Base-by-base conservation (phyloP, 129 eudicot genomes). In the Centrapalus pauciflorus region DNA sequence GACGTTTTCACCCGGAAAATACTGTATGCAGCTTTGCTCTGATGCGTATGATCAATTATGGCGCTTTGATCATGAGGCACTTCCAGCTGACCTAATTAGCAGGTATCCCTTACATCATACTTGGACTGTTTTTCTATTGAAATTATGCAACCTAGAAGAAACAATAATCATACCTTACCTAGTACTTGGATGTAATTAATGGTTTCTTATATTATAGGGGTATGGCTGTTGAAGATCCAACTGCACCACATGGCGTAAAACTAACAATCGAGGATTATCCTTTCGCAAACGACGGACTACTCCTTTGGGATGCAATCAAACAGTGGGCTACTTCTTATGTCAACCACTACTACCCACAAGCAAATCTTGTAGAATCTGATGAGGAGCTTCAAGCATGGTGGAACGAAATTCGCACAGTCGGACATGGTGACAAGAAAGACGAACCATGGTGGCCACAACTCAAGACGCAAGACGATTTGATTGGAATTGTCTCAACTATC, bases 31-130 rank as follows among this genome's bases (percentile, higher is more conserved):
- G 76, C 37, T 90, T n/a, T 67, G 87, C 74, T 82, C 95, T 21
- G 84, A 46, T 57, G 87, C 77, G 0, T 90, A 90, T 71, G 90
- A 75, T 64, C 63, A 69, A 13, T 52, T 66, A 11, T 90, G 97
- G 97, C 84, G 81, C 14, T 90, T 90, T 48, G 97, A 90, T 62
- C 80, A 55, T 0, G 77, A 90, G 26, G 88, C 82, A 17, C 79
- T 90, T 34, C 97, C 95, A 3, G 85, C 79, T 13, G 86, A 85
- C 67, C 71, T 86, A 14, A 84, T 86, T 51, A 81, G 68, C 77
- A 77, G 97, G 95, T 86, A 79, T 5, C 11, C n/a, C 32, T 37
- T 55, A 3, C 11, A 35, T 2, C 30, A 58, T 8, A 40, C 7
- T 51, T 37, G 9, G 0, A 37, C 5, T 61, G 7, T 29, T 2